phyloP scores from a whole-genome alignment of 176 grass and related monocot species.

The Cenchrus purpureus region DNA sequence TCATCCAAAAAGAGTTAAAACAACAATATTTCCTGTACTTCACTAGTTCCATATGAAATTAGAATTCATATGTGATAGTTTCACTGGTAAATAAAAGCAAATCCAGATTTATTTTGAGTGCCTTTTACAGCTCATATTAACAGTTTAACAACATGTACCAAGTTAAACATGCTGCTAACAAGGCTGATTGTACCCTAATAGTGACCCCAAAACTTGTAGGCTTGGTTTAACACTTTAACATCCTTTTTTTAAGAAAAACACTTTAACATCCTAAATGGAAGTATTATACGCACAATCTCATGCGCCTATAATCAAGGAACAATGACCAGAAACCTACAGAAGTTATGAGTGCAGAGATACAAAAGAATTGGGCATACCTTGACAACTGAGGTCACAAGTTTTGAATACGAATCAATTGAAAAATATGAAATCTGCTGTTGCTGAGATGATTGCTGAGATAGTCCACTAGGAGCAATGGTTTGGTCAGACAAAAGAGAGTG shows the following conservation, averaged over 20 bases:
- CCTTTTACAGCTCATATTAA: background rate
- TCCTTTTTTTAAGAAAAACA: background rate
- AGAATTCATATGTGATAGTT: background rate
- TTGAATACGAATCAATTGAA: conserved; percentile 88
- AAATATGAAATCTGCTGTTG: conserved; percentile 76
- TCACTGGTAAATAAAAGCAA: background rate
- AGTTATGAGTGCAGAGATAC: background rate
- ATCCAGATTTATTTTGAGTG: background rate
- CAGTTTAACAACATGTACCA: background rate
- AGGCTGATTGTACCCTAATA: background rate
- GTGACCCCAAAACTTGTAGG: background rate
- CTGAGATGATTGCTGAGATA: conserved; percentile 54
- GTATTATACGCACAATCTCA: conserved; percentile 7
- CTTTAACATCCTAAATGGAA: background rate
- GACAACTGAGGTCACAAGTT: conserved; percentile 71
- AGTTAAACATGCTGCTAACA: background rate
- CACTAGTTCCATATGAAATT: background rate
- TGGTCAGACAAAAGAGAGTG: conserved; percentile 73
- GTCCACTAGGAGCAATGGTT: conserved; percentile 44
- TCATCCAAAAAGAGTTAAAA: background rate
- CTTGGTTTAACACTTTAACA: background rate
- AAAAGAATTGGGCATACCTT: conserved; percentile 64
- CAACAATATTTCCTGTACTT: background rate
- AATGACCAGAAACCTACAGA: background rate
- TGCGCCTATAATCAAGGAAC: background rate